These are phyloP conservation scores for Furcasterigmium sp. DNA, from an alignment of 2,329 filamentous ascomycete species.

Conservation along the genomic window DNA sequence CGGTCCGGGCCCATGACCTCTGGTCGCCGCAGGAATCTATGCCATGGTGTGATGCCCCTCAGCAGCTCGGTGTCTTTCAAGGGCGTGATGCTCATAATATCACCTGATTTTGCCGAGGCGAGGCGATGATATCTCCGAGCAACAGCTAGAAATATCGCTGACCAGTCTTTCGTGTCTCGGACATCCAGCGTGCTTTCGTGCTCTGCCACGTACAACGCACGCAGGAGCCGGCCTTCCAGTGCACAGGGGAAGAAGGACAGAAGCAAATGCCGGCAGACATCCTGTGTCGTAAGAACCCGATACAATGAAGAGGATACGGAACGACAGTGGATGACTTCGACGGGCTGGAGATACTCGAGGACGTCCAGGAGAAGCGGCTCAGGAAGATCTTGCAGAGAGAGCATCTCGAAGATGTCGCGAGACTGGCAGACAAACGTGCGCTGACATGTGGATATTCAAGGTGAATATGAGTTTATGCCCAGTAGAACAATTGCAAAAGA, in stretches of 20 bases:
- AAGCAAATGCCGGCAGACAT: conserved; percentile 41
- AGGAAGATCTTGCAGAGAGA: conserved; percentile 41
- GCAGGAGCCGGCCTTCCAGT: conserved; percentile 42
- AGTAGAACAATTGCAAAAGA: too few species aligned
- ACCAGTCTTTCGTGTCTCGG: conserved; percentile 24
- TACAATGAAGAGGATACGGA: conserved; percentile 45
- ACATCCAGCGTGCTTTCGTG: background rate
- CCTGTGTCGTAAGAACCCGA: conserved; percentile 41
- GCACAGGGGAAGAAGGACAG: conserved; percentile 46
- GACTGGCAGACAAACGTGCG: too few species aligned
- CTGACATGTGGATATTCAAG: too few species aligned
- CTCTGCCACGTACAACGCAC: conserved; percentile 9
- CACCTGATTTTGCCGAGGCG: conserved; percentile 34
- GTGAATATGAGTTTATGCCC: too few species aligned
- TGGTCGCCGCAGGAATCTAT: conserved; percentile 33
- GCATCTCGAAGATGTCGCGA: conserved; percentile 13
- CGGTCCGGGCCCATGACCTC: conserved; percentile 29
- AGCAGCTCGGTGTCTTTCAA: conserved; percentile 14
- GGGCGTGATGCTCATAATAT: conserved; percentile 10
- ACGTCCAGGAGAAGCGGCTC: conserved; percentile 54
- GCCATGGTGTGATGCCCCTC: conserved; percentile 38
- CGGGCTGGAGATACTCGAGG: conserved; percentile 39
- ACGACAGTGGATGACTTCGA: conserved; percentile 45
- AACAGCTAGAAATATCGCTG: conserved; percentile 40
- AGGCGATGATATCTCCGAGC: conserved; percentile 51